These are phyloP conservation scores for Chytriomyces sp. DNA, from an alignment of 192 early-diverging fungal genomes.

Conservation along the genomic window DNA sequence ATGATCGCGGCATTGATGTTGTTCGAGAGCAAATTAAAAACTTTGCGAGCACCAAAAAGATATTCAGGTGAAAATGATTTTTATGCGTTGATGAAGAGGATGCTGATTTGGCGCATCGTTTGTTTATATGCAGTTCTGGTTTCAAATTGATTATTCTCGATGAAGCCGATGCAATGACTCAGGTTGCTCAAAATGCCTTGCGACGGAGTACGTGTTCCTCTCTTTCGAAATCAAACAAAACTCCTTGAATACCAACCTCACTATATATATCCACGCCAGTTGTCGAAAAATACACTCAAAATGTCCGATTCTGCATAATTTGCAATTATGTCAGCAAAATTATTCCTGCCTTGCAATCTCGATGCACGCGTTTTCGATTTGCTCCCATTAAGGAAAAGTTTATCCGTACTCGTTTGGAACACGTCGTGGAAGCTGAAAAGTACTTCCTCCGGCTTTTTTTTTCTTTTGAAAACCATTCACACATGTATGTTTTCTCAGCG, in stretches of 20 bases:
- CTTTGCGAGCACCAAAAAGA: conserved; percentile 94
- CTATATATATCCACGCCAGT: conserved; percentile 67
- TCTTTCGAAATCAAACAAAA: neutral
- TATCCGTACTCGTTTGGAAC: conserved; percentile 74
- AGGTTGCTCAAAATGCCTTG: conserved; percentile 87
- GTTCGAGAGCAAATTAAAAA: conserved; percentile 98
- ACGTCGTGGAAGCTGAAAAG: conserved; percentile 44
- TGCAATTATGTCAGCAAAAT: conserved; percentile 99
- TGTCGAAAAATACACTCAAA: conserved; percentile 97
- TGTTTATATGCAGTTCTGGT: conserved; percentile 62
- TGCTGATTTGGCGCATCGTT: too few species aligned
- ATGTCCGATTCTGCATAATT: conserved; percentile 98
- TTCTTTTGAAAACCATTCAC: neutral
- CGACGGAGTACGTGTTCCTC: conserved; percentile 68
- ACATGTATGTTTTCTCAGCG: conserved; percentile 40
- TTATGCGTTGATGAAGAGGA: neutral
- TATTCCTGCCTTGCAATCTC: conserved; percentile 95
- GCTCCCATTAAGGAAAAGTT: conserved; percentile 80
- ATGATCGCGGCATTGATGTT: conserved; percentile 97
- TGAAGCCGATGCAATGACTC: conserved; percentile 97
- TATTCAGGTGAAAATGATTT: conserved; percentile 66
- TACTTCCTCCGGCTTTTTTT: neutral
- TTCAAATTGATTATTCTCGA: conserved; percentile 98
- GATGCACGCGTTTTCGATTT: conserved; percentile 98
- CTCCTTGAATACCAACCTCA: neutral